Conservation (phyloP, 2,329 filamentous ascomycete species). For the Phaeophleospora eucalypticola region DNA sequence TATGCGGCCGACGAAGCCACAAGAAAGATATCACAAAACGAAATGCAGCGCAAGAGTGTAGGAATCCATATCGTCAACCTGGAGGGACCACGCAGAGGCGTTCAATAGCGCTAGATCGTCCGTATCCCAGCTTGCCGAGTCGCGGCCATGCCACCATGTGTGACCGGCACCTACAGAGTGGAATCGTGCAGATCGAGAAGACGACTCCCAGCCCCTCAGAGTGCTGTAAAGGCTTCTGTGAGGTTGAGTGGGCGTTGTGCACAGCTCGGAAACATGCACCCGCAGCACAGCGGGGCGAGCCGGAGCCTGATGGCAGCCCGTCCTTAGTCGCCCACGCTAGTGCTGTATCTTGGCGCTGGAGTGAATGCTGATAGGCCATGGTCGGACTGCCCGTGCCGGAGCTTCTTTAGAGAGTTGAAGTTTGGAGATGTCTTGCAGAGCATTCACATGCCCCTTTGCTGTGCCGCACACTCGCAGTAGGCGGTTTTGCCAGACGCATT, state of each 20-base stretch:
- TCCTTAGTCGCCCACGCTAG: constrained; percentile 20
- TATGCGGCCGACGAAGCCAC: no score
- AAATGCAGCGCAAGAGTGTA: no score
- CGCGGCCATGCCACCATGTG: constrained; percentile 4
- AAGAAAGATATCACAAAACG: no score
- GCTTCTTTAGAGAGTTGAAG: not conserved
- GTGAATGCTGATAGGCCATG: constrained; percentile 11
- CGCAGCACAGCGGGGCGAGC: constrained; percentile 14
- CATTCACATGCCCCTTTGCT: constrained; percentile 1
- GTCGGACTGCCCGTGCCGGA: not conserved
- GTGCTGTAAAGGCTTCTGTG: constrained; percentile 8
- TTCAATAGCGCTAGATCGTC: constrained; percentile 10
- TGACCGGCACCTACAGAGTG: constrained; percentile 3
- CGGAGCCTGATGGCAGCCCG: constrained; percentile 7
- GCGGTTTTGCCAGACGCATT: not conserved
- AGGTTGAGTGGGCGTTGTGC: constrained; percentile 12
- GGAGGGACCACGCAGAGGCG: constrained; percentile 3
- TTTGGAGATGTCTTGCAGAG: not conserved
- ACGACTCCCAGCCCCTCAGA: constrained; percentile 13
- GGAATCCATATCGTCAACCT: constrained; percentile 12
- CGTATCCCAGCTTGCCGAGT: not conserved
- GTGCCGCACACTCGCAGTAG: constrained; percentile 4
- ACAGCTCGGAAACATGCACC: no score
- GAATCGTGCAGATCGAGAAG: not conserved
- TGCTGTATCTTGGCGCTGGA: constrained; percentile 10